A percentile compares a stretch with the other conserved stretches of the same genome.
Evolutionary conservation across 768 basidiomycete genomes (phyloP).

Genomic region (Pisolithus tinctorius): DNA sequence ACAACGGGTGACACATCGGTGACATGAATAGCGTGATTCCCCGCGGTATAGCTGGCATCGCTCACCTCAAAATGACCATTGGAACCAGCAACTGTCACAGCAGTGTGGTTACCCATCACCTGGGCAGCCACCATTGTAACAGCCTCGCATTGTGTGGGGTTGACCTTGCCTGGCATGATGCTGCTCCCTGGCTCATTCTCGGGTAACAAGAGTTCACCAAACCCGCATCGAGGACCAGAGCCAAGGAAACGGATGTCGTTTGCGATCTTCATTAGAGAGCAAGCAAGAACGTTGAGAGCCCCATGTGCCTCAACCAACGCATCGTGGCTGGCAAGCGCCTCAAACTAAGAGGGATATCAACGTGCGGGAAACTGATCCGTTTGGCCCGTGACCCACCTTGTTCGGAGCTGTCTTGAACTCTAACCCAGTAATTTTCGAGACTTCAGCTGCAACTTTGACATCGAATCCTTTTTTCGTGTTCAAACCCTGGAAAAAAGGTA

Average conservation of each 20-base stretch:
- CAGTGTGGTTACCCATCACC: slow-evolving; percentile 95
- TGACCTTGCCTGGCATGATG: slow-evolving; percentile 99
- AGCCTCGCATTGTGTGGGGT: slow-evolving; percentile 98
- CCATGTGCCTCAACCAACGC: slow-evolving; percentile 97
- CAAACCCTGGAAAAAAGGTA: slow-evolving; percentile 55
- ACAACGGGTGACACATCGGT: background rate
- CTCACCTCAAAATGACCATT: slow-evolving; percentile 95
- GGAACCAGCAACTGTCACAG: slow-evolving; percentile 87
- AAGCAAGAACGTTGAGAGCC: slow-evolving; percentile 93
- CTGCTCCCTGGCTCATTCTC: slow-evolving; percentile 99
- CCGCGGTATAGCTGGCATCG: slow-evolving; percentile 3
- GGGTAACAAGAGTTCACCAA: slow-evolving; percentile 89
- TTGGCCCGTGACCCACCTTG: slow-evolving; percentile 52
- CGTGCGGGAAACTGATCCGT: background rate
- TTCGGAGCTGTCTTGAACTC: slow-evolving; percentile 96
- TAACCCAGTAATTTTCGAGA: slow-evolving; percentile 85
- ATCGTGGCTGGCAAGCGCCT: slow-evolving; percentile 96
- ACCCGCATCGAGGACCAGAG: slow-evolving; percentile 94
- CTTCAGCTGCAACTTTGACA: slow-evolving; percentile 85
- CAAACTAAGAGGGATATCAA: slow-evolving; percentile 55
- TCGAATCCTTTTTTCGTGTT: slow-evolving; percentile 98
- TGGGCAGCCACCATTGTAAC: slow-evolving; percentile 98
- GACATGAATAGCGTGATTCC: slow-evolving; percentile 6
- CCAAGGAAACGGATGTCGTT: slow-evolving; percentile 98
- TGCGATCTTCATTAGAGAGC: slow-evolving; percentile 98